Base-by-base conservation (phyloP, 140 eudicot species). In the Anethum foeniculum region DNA sequence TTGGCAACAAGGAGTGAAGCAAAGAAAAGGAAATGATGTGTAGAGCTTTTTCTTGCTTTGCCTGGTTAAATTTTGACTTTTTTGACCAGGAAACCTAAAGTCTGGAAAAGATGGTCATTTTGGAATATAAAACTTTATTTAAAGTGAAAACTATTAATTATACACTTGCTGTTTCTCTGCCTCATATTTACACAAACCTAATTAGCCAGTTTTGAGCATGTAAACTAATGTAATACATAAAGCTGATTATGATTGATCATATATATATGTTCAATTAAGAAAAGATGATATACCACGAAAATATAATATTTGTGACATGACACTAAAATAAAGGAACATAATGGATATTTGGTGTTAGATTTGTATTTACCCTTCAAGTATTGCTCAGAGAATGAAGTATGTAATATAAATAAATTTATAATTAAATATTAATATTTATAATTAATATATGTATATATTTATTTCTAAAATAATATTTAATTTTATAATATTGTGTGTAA, bases 41-140 rank as follows among this genome's bases (percentile, higher is more conserved):
- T 41, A 5, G 46, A 13, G 73, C 74, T 68, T 68, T 68, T 30
- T 68, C 74, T 68, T 68, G 73, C 73, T 67, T 67, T 67, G 74
- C 74, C 44, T 41, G 74, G 43, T 32, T 68, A 16, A 32, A 32
- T 34, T 32, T 68, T 68, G 44, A 68, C 74, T 68, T 68, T 60
- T 62, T 62, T 62, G 71, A 62, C 71, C n/a, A 34, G 74, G 44
- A 10, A 68, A 68, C 74, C 44, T 4, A 68, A 15, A 68, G 44
- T 13, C 74, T 68, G 74, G 74, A 68, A 68, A 28, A 68, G 43
- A 68, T 32, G 74, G 74, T 32, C 44, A 68, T 68, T 15, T 68
- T 68, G 74, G 74, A 41, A 68, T 68, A 68, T 28, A 4, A 28
- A 23, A 34, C 74, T 68, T 68, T 68, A 68, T 28, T n/a, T 34